phyloP scores from a whole-genome alignment of 768 basidiomycete species.

The Chlorophyllum brunneum region DNA sequence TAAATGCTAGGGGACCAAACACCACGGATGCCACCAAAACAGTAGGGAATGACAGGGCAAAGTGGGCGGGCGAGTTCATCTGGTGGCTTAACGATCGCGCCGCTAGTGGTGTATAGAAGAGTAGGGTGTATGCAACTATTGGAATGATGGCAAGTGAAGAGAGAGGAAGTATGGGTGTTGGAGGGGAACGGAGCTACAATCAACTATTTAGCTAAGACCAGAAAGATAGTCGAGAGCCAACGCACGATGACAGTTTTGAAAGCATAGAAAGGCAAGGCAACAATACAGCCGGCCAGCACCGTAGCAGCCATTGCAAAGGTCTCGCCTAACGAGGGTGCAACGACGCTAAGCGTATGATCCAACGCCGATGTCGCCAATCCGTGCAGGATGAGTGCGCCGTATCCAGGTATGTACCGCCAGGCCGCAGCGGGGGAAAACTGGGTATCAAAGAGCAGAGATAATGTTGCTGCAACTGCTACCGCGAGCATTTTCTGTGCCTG shows the following conservation, averaged over 20 bases:
- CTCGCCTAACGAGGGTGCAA: constrained; percentile 55
- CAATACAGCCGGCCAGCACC: constrained; percentile 57
- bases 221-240: not conserved
- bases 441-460: constrained; percentile 60
- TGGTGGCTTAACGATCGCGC: constrained; percentile 41
- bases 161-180: constrained; percentile 52
- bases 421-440: constrained; percentile 35
- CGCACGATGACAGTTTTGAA: constrained; percentile 58
- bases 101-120: constrained; percentile 57
- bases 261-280: constrained; percentile 62
- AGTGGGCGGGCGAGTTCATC: constrained; percentile 51
- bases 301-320: constrained; percentile 53
- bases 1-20: constrained; percentile 61
- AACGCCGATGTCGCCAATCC: constrained; percentile 56
- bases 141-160: constrained; percentile 57
- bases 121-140: constrained; percentile 54
- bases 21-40: constrained; percentile 45
- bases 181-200: constrained; percentile 45
- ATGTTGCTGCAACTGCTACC: constrained; percentile 41
- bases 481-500: constrained; percentile 50
- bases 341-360: constrained; percentile 55
- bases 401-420: constrained; percentile 53
- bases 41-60: constrained; percentile 54
- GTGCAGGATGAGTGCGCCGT: constrained; percentile 60
- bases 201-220: not conserved